phyloP scores from a whole-genome alignment of 306 rosid species.

The Alnus rubra region DNA sequence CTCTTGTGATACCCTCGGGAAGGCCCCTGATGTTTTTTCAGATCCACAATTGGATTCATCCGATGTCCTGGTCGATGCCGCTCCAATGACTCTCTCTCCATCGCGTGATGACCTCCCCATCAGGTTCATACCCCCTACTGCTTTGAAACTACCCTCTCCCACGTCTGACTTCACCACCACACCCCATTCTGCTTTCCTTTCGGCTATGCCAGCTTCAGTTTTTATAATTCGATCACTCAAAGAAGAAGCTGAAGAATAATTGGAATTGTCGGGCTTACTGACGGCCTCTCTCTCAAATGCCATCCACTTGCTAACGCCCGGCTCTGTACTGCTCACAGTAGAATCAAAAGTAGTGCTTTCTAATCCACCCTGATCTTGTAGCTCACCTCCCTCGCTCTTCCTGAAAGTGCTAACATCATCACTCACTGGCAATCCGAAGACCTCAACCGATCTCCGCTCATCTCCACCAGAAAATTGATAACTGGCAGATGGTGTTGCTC shows the following conservation, averaged over 20 bases:
- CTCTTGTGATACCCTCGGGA: slow-evolving; percentile 76
- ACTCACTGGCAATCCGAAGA: slow-evolving; percentile 25
- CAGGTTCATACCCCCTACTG: slow-evolving; percentile 9
- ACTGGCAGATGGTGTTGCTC: slow-evolving; percentile 20
- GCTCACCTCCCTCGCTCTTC: slow-evolving; percentile 1
- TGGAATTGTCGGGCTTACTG: slow-evolving; percentile 9
- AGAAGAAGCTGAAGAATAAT: not conserved
- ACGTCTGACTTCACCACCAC: slow-evolving; percentile 54
- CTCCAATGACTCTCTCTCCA: slow-evolving; percentile 43
- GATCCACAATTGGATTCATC: slow-evolving; percentile 47
- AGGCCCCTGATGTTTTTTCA: slow-evolving; percentile 39
- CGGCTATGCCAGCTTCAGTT: slow-evolving; percentile 55
- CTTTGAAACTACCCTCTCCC: slow-evolving; percentile 45
- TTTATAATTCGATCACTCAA: slow-evolving; percentile 21
- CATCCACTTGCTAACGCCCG: slow-evolving; percentile 70
- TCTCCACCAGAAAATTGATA: slow-evolving; percentile 28
- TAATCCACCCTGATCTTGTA: not conserved
- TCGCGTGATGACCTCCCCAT: slow-evolving; percentile 34
- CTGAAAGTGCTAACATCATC: slow-evolving; percentile 20
- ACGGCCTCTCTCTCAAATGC: slow-evolving; percentile 53
- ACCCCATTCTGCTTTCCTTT: slow-evolving; percentile 86
- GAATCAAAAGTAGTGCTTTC: slow-evolving; percentile 29
- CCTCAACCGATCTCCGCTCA: slow-evolving; percentile 27
- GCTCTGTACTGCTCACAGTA: slow-evolving; percentile 18
- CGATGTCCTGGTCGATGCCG: slow-evolving; percentile 51